Evolutionary conservation across 78 protist species (phyloP).

Genomic region (Protostelium mycophagum): DNA sequence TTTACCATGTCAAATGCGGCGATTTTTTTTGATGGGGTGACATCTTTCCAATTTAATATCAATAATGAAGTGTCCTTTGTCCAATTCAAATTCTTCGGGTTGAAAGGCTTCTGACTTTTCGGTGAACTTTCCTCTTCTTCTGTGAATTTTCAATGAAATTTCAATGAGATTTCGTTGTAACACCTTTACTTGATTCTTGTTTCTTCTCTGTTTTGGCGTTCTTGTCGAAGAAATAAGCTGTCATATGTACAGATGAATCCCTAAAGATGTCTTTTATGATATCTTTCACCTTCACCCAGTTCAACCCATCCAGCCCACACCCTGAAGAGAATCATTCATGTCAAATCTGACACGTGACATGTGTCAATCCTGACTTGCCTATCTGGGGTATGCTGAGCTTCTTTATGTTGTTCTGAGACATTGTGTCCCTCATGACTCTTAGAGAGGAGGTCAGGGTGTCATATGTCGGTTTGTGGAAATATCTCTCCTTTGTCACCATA

Average conservation of each 20-base stretch:
- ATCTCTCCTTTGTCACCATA: neutral
- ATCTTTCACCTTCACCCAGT: neutral
- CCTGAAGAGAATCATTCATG: neutral
- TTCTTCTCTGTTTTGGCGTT: neutral
- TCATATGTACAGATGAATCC: neutral
- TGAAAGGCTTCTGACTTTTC: neutral
- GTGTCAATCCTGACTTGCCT: neutral
- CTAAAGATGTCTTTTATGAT: neutral
- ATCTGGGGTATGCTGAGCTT: neutral
- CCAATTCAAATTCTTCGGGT: neutral
- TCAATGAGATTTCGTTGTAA: neutral
- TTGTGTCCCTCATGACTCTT: neutral
- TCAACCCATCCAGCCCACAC: neutral
- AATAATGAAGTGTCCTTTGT: neutral
- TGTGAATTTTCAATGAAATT: neutral
- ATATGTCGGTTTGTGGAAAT: neutral
- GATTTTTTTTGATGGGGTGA: neutral
- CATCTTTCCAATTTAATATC: neutral
- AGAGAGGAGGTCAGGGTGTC: neutral
- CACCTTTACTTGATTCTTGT: neutral
- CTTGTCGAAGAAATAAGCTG: neutral
- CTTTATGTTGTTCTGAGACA: neutral
- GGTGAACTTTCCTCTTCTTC: neutral
- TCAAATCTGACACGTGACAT: neutral
- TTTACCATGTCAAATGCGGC: constrained; percentile 26